Base-by-base conservation (phyloP, 306 rosid genomes). In the Begonia masoniana region DNA sequence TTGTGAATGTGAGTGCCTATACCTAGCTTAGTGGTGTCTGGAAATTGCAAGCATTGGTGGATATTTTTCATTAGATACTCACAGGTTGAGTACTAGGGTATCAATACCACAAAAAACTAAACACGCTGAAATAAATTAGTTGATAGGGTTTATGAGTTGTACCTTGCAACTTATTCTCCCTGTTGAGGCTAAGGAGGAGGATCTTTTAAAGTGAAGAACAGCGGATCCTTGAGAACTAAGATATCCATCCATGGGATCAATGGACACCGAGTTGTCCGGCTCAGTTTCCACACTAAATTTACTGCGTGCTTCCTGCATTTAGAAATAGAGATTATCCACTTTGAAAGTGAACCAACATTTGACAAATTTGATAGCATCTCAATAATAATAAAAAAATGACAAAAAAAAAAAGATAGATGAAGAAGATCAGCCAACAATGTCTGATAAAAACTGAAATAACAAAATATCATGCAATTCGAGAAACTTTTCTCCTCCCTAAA, bases 121-220 rank as follows among this genome's bases (percentile, higher is more conserved):
- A 12, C 47, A 11, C 39, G 55, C 10, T 16, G 15, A 13, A 5
- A 17, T 19, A 14, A 23, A 51, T 9, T 15, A 17, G 0, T 51
- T 10, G 4, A 23, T 41, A 31, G 56, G 43, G 35, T 56, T 66
- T 43, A 48, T 15, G 61, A 51, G 51, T 57, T 68, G 63, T 78
- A 91, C 97, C 99, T 91, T 91, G 81, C 96, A 91, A 75, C 73
- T 73, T 62, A 86, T 75, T 77, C 82, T 86, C 62, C 80, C 94
- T 68, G 56, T 19, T 48, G 94, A 73, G 66, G 77, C 78, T 11
- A 75, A 47, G 62, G 74, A 67, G 21, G 84, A 86, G 36, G 81
- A 62, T 78, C 84, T 86, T 70, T 62, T 81, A 71, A 75, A 91
- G 64, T 71, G 91, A 72, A 91, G 73, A 48, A 64, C 63, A 46